phyloP scores from a whole-genome alignment of 345 rosid species.

The Noccaea bulbosa region DNA sequence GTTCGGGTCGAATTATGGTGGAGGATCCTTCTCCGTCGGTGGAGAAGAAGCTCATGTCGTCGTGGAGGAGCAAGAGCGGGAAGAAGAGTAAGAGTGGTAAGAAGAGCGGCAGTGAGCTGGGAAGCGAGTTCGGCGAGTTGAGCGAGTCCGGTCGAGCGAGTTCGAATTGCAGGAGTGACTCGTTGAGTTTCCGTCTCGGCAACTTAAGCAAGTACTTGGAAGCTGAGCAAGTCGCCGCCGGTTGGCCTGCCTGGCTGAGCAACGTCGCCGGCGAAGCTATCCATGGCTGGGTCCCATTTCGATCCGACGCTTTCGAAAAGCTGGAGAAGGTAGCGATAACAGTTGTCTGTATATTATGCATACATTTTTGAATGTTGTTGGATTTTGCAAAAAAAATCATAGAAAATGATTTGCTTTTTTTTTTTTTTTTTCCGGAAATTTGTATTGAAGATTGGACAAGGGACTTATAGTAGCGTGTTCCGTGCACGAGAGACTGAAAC shows the following conservation, averaged over 20 bases:
- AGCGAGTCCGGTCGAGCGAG: constrained; percentile 80
- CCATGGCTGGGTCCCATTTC: constrained; percentile 92
- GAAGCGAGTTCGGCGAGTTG: constrained; percentile 63
- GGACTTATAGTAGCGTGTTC: constrained; percentile 96
- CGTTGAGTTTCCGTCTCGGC: constrained; percentile 81
- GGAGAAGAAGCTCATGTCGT: constrained; percentile 43
- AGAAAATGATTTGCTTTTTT: constrained; percentile 7
- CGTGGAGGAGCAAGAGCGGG: constrained; percentile 43
- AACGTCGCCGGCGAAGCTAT: constrained; percentile 98
- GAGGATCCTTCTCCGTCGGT: constrained; percentile 29
- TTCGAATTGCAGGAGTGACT: constrained; percentile 60
- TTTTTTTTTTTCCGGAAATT: not conserved
- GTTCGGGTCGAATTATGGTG: constrained; percentile 24
- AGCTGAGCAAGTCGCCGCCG: constrained; percentile 95
- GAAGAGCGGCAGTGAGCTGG: constrained; percentile 45
- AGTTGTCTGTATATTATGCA: not conserved
- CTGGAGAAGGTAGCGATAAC: constrained; percentile 73
- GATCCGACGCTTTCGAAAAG: constrained; percentile 80
- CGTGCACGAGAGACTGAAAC: constrained; percentile 82
- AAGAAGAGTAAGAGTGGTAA: constrained; percentile 40
- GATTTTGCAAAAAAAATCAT: not conserved
- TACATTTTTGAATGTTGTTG: not conserved
- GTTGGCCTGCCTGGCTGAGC: constrained; percentile 98
- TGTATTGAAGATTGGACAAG: constrained; percentile 82
- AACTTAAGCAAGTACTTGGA: constrained; percentile 63